Percentiles rank a stretch among this genome's conserved stretches.
These are phyloP conservation scores for Sideroxylon spinosum DNA, from an alignment of 179 eudicot species.

Conservation along the genomic window DNA sequence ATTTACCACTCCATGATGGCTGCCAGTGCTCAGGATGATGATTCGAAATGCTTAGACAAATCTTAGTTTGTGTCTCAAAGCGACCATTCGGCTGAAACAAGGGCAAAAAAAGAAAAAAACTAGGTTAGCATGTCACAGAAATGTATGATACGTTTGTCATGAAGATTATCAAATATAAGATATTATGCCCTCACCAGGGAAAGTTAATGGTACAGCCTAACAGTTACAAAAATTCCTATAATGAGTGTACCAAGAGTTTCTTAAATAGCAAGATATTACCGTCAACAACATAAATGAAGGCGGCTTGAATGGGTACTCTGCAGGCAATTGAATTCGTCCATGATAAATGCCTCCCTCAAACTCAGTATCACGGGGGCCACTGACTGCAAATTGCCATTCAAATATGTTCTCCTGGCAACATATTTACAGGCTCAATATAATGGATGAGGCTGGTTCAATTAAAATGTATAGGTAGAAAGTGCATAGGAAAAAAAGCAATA, in stretches of 20 bases:
- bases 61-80: conserved; percentile 96
- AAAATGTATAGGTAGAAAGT: neutral
- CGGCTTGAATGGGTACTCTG: conserved; percentile 93
- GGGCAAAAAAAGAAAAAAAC: neutral
- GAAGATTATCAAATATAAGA: neutral
- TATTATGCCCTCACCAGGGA: neutral
- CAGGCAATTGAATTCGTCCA: conserved; percentile 90
- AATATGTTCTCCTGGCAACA: conserved; percentile 77
- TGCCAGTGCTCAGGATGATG: conserved; percentile 99
- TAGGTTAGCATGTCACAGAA: neutral
- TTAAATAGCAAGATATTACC: conserved; percentile 32
- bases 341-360: conserved; percentile 98
- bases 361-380: conserved; percentile 85
- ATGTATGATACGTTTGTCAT: neutral
- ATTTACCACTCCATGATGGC: conserved; percentile 98
- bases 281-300: conserved; percentile 94
- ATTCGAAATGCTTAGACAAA: conserved; percentile 94
- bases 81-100: conserved; percentile 93
- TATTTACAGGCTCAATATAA: neutral
- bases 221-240: neutral
- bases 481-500: neutral
- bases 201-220: neutral
- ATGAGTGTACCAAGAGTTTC: neutral
- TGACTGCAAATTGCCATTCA: conserved; percentile 97
- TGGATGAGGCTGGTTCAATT: neutral